Conservation (phyloP, 352 stramenopile species). For the Globisporangium recalcitrans region DNA sequence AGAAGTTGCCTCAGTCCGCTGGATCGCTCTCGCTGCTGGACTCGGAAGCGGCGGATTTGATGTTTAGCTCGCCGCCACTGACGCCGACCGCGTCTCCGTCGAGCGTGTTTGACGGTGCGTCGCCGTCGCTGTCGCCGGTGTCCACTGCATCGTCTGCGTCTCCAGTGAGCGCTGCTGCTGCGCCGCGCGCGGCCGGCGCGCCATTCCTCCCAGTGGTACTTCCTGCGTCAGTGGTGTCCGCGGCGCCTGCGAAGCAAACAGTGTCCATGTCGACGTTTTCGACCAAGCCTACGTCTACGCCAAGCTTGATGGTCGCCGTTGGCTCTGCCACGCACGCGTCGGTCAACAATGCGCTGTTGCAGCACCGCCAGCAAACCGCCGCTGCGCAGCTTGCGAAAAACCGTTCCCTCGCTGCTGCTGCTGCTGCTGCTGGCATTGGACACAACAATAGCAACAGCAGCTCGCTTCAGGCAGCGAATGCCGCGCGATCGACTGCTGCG, state of each 20-base stretch:
- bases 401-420: conserved; percentile 5
- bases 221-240: conserved; percentile 17
- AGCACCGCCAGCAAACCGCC: conserved; percentile 13
- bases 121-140: conserved; percentile 20
- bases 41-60: conserved; percentile 10
- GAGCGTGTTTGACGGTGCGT: conserved; percentile 21
- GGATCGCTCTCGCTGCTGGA: conserved; percentile 7
- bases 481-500: conserved; percentile 20
- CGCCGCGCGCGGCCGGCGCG: conserved; percentile 8
- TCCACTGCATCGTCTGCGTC: conserved; percentile 13
- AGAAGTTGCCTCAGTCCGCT: conserved; percentile 64
- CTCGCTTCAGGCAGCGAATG: conserved; percentile 6
- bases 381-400: conserved; percentile 14
- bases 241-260: neutral
- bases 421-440: conserved; percentile 5
- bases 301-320: conserved; percentile 12
- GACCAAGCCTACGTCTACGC: neutral
- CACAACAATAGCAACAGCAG: conserved; percentile 1
- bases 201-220: conserved; percentile 23
- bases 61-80: conserved; percentile 15
- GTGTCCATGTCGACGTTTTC: conserved; percentile 11
- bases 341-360: conserved; percentile 8
- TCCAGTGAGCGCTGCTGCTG: conserved; percentile 1
- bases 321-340: conserved; percentile 3
- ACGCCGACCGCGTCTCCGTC: conserved; percentile 12